Evolutionary conservation across 306 rosid species (phyloP), one percentile per base, ranked within the genome.

Genomic region (Begonia peltatifolia): DNA sequence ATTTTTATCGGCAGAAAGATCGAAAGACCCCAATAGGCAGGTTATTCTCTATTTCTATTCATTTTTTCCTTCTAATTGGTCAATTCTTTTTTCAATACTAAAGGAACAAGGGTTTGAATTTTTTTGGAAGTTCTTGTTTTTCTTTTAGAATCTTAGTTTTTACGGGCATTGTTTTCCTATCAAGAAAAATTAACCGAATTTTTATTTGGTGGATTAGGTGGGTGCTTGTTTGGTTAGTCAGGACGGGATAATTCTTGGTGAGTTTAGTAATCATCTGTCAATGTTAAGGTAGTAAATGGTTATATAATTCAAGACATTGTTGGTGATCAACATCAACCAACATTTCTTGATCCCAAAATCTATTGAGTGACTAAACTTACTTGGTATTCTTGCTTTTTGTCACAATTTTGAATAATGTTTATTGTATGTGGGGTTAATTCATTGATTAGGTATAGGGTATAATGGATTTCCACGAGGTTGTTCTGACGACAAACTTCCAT

Each of bases 381-480:
- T 7, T 30, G 38, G 6, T 30, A 30, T 30, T 30, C 38, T 30
- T 30, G 38, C 38, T 30, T 30, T 5, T 5, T 30, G 38, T 30
- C 6, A 30, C 3, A 30, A 30, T 30, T 30, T 30, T 30, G 38
- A 30, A 30, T 30, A 30, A 30, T 30, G 38, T 30, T 2, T 30
- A 7, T 30, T 30, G 38, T 30, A 3, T 30, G 38, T 30, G 38
- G 6, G 6, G 38, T 30, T 30, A 38, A 6, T 47, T 17, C 2
- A 41, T 55, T 1, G 11, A 9, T 30, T 15, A 90, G 97, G 97
- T 16, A 85, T 90, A 67, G 97, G 95, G 38, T 90, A 90, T 59
- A 90, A 90, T 57, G 97, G 95, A 49, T 90, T 90, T 64, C 95
- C 97, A 47, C 85, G 97, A 75, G 95, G 95, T 54, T 90, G 95